Conservation (phyloP, 2,329 filamentous ascomycete species). For the Cercospora janseana region DNA sequence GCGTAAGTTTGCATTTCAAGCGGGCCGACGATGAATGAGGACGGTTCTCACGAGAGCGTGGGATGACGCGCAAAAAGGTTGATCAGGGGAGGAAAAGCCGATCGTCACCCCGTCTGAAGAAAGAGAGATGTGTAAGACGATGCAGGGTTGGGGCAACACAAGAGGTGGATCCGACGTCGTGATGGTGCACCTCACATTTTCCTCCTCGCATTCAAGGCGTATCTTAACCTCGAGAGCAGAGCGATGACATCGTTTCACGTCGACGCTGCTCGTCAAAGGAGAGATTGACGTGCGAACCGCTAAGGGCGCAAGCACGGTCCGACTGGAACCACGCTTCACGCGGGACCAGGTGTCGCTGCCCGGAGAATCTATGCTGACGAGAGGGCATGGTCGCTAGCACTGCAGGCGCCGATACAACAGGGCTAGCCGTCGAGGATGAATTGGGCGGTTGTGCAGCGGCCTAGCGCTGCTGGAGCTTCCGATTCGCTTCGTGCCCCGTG, state of each 20-base stretch:
- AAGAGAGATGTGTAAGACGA: background rate
- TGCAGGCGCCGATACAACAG: constrained; percentile 17
- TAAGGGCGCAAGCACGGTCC: constrained; percentile 13
- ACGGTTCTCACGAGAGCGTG: constrained; percentile 18
- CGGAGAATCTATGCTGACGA: constrained; percentile 9
- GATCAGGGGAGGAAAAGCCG: constrained; percentile 10
- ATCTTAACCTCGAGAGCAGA: constrained; percentile 5
- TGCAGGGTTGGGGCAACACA: constrained; percentile 13
- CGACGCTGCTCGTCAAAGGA: constrained; percentile 7
- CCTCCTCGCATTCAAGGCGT: constrained; percentile 12
- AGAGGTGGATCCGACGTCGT: constrained; percentile 7
- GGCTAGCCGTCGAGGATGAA: constrained; percentile 11
- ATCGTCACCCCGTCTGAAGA: background rate
- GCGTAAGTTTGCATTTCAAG: constrained; percentile 19
- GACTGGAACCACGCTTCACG: constrained; percentile 27
- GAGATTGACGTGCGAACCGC: constrained; percentile 10
- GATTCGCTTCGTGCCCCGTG: constrained; percentile 14
- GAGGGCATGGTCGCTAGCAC: constrained; percentile 12
- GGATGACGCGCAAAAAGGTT: constrained; percentile 16
- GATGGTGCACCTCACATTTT: background rate
- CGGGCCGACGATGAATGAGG: constrained; percentile 5
- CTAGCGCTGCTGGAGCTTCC: background rate
- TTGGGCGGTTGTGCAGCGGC: constrained; percentile 16
- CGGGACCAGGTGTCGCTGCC: constrained; percentile 14
- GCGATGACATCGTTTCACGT: constrained; percentile 6